Conservation (phyloP, 2,329 filamentous ascomycete species). For the Fusarium bulbicola region DNA sequence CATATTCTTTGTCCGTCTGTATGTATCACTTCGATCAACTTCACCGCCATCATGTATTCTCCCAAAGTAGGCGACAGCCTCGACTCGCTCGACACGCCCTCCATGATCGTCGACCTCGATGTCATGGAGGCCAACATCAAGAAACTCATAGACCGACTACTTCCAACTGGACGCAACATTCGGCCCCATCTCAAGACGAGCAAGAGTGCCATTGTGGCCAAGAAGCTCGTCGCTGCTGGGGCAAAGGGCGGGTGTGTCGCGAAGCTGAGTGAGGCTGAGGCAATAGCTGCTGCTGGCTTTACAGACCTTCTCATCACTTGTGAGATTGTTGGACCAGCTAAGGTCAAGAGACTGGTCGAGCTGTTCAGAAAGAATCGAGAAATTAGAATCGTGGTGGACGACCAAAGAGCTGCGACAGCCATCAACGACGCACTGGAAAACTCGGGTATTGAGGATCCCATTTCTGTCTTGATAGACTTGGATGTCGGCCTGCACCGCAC, state of each 20-base stretch:
- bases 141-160: constrained; percentile 55
- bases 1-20: not conserved
- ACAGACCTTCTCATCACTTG: constrained; percentile 34
- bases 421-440: constrained; percentile 17
- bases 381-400: constrained; percentile 27
- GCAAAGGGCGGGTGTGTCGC: constrained; percentile 31
- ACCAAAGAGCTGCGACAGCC: constrained; percentile 1
- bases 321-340: constrained; percentile 22
- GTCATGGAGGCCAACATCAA: constrained; percentile 61
- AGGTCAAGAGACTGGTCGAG: constrained; percentile 22
- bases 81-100: constrained; percentile 59
- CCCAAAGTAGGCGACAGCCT: constrained; percentile 18
- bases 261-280: constrained; percentile 31
- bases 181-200: constrained; percentile 33
- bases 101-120: constrained; percentile 64
- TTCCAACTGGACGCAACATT: constrained; percentile 50
- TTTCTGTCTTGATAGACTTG: constrained; percentile 22
- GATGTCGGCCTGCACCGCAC: constrained; percentile 31
- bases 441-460: not conserved
- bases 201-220: constrained; percentile 15
- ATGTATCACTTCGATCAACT: not conserved
- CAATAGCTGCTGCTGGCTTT: constrained; percentile 24
- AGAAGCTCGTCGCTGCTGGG: constrained; percentile 25
- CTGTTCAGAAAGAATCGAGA: constrained; percentile 8
- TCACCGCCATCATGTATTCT: constrained; percentile 1